These are phyloP conservation scores for Fusarium odoratissimum DNA, from an alignment of 2,329 filamentous ascomycete species.

Conservation along the genomic window DNA sequence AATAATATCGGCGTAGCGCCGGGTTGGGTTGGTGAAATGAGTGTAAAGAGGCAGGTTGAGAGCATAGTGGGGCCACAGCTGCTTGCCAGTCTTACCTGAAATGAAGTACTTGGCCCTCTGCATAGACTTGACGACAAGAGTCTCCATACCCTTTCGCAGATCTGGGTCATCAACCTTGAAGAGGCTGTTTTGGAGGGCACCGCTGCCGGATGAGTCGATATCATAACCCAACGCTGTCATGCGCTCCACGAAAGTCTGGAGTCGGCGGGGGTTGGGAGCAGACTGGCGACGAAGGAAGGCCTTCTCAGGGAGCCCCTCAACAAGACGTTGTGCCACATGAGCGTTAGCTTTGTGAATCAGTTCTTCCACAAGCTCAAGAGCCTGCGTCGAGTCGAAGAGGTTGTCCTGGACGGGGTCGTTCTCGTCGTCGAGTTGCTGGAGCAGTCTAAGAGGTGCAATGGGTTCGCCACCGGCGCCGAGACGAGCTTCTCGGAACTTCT, in stretches of 20 bases:
- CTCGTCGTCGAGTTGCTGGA: slow-evolving; percentile 96
- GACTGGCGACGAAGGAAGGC: slow-evolving; percentile 90
- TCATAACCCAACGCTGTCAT: slow-evolving; percentile 93
- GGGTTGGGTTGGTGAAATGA: slow-evolving; percentile 95
- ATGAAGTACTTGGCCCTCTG: slow-evolving; percentile 96
- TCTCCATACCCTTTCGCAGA: slow-evolving; percentile 97
- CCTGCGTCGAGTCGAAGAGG: slow-evolving; percentile 89
- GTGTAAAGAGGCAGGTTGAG: slow-evolving; percentile 95
- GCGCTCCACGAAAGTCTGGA: slow-evolving; percentile 90
- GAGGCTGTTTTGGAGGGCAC: slow-evolving; percentile 90
- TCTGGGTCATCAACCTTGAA: slow-evolving; percentile 92
- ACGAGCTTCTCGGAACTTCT: slow-evolving; percentile 90
- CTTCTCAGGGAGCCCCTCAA: slow-evolving; percentile 85
- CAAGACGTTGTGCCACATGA: slow-evolving; percentile 87
- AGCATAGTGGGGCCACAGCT: slow-evolving; percentile 87
- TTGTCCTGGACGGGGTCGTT: slow-evolving; percentile 97
- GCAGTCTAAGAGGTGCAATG: slow-evolving; percentile 85
- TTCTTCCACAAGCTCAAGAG: slow-evolving; percentile 95
- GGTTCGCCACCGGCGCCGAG: slow-evolving; percentile 83
- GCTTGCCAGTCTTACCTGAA: slow-evolving; percentile 79
- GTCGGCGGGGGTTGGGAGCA: slow-evolving; percentile 85
- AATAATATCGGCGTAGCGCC: slow-evolving; percentile 93
- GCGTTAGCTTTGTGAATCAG: slow-evolving; percentile 92
- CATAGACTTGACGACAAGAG: slow-evolving; percentile 93
- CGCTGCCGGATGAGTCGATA: slow-evolving; percentile 89